Conservation (phyloP, 805 yeast genomes). For the Barnettozyma californica region DNA sequence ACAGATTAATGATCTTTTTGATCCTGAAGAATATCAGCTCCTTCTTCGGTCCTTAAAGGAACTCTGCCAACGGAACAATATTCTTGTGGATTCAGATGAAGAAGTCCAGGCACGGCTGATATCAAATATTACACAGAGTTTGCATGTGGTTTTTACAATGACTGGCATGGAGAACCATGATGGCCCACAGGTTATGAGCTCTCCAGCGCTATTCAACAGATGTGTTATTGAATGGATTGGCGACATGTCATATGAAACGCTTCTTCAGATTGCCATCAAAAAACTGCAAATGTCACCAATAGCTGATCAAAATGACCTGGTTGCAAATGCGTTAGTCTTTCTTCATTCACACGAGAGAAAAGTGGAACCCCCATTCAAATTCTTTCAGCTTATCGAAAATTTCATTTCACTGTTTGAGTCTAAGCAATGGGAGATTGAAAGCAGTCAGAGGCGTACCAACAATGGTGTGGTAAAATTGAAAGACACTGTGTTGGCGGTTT, state of each 20-base stretch:
- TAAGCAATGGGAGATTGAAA: constrained; percentile 49
- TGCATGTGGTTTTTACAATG: constrained; percentile 81
- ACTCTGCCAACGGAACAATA: constrained; percentile 53
- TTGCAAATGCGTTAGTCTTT: constrained; percentile 41
- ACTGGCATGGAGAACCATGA: constrained; percentile 39
- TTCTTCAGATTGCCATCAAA: constrained; percentile 44
- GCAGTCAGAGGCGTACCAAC: constrained; percentile 64
- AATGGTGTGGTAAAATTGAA: constrained; percentile 69
- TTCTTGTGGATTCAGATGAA: constrained; percentile 57
- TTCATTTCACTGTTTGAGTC: constrained; percentile 39
- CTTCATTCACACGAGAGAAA: constrained; percentile 34
- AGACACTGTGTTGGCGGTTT: constrained; percentile 73
- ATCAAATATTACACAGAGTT: constrained; percentile 55
- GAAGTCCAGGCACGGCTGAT: constrained; percentile 77
- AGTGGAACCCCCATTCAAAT: constrained; percentile 48
- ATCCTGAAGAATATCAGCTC: constrained; percentile 56
- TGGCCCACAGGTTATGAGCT: constrained; percentile 49
- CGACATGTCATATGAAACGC: constrained; percentile 56
- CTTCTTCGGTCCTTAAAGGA: constrained; percentile 53
- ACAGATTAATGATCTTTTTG: constrained; percentile 85
- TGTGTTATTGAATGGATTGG: constrained; percentile 91
- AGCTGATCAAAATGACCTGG: constrained; percentile 42
- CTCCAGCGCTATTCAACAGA: constrained; percentile 86
- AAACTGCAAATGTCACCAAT: constrained; percentile 45
- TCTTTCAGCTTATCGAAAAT: constrained; percentile 42